Conservation (phyloP, 441 rosid species). For the Corymbia calophylla region DNA sequence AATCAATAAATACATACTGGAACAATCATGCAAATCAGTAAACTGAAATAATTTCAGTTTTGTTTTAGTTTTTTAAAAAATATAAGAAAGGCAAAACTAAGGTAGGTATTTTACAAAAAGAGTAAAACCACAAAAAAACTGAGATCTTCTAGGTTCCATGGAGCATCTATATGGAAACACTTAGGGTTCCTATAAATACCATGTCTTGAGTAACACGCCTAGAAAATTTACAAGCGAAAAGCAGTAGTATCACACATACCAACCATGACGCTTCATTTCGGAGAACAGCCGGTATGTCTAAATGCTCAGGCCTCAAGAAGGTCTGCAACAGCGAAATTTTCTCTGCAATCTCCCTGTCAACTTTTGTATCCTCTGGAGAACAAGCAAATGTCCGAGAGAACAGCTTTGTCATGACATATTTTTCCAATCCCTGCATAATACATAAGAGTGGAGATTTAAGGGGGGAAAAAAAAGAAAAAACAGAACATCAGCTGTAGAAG, state of each 20-base stretch:
- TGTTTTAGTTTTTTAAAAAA: neutral
- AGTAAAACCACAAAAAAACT: neutral
- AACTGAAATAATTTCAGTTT: neutral
- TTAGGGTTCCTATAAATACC: neutral
- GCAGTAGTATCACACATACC: constrained; percentile 25
- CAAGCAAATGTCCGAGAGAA: constrained; percentile 37
- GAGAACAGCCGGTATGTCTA: constrained; percentile 43
- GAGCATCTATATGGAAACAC: neutral
- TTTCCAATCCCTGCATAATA: constrained; percentile 47
- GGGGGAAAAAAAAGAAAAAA: neutral
- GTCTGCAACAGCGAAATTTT: constrained; percentile 40
- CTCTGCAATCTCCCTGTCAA: constrained; percentile 34
- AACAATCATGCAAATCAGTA: neutral
- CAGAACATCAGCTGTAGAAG: neutral
- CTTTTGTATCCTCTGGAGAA: constrained; percentile 32
- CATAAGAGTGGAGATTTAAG: neutral
- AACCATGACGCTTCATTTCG: constrained; percentile 55
- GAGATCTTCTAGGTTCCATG: neutral
- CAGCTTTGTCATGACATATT: constrained; percentile 47
- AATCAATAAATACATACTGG: neutral
- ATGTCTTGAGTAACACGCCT: neutral
- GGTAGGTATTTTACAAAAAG: neutral
- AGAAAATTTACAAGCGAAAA: neutral
- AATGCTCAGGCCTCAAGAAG: constrained; percentile 51
- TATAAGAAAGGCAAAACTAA: neutral